phyloP scores from a whole-genome alignment of 345 rosid species.

The Gossypium stocksii region DNA sequence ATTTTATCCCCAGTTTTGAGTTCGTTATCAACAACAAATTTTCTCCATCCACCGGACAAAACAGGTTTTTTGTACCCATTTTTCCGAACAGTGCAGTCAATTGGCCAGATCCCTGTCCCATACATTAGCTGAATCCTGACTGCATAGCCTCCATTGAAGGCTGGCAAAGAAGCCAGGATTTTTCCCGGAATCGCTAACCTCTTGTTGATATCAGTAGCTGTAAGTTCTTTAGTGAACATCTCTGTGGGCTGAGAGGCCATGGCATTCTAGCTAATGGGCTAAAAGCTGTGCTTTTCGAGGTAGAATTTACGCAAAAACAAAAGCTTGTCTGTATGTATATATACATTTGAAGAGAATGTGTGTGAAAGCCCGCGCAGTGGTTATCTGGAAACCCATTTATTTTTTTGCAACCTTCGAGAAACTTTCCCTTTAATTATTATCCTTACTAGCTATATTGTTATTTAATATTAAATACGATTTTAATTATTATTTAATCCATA shows the following conservation, averaged over 20 bases:
- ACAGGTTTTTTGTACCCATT: not conserved
- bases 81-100: not conserved
- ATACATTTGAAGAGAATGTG: no score
- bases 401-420: no score
- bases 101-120: not conserved
- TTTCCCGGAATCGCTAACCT: not conserved
- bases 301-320: no score
- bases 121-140: not conserved
- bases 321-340: no score
- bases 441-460: no score
- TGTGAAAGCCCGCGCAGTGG: no score
- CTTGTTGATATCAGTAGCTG: not conserved
- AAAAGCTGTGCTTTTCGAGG: no score
- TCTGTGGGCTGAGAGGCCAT: not conserved
- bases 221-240: not conserved
- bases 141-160: not conserved
- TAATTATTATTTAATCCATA: no score
- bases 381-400: no score
- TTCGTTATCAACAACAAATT: not conserved
- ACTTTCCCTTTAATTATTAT: no score
- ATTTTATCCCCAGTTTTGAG: not conserved
- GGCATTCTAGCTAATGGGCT: no score
- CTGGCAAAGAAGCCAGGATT: not conserved
- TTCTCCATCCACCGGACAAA: not conserved
- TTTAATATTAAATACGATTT: no score